Percentiles rank a stretch among this genome's conserved stretches.
Evolutionary conservation across 129 eudicot species (phyloP).

Genomic region (Arctium minus): DNA sequence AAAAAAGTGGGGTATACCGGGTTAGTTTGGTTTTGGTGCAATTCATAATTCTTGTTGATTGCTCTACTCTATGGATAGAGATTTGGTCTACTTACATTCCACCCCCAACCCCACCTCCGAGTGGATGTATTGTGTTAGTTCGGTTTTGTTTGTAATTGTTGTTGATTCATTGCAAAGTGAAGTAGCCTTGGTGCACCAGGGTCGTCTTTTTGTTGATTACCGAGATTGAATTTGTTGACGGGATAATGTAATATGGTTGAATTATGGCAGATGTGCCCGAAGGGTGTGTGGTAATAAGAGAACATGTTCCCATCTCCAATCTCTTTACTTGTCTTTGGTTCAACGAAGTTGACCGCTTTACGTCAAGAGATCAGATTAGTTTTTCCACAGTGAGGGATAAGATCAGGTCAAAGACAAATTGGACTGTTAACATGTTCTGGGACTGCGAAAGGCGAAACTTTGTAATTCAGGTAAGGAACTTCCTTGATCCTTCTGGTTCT

Average conservation of each 20-base stretch:
- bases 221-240: not conserved
- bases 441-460: conserved; percentile 90
- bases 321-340: conserved; percentile 90
- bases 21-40: not conserved
- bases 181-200: no score
- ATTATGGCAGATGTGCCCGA: conserved; percentile 77
- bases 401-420: conserved; percentile 62
- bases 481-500: not conserved
- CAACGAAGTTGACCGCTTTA: conserved; percentile 92
- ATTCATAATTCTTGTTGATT: not conserved
- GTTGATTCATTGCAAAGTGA: not conserved
- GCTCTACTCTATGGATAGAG: not conserved
- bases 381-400: conserved; percentile 88
- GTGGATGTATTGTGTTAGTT: no score
- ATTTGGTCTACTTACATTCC: no score
- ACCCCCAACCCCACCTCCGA: no score
- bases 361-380: conserved; percentile 87
- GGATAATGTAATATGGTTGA: not conserved
- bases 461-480: conserved; percentile 62
- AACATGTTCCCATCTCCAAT: conserved; percentile 77
- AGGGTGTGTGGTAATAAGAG: conserved; percentile 86
- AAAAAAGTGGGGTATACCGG: not conserved
- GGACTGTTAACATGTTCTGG: conserved; percentile 87
- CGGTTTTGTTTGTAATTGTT: no score
- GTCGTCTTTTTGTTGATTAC: not conserved